Conservation (phyloP, 805 yeast genomes). For the Vanderwaltozyma yarrowii region DNA sequence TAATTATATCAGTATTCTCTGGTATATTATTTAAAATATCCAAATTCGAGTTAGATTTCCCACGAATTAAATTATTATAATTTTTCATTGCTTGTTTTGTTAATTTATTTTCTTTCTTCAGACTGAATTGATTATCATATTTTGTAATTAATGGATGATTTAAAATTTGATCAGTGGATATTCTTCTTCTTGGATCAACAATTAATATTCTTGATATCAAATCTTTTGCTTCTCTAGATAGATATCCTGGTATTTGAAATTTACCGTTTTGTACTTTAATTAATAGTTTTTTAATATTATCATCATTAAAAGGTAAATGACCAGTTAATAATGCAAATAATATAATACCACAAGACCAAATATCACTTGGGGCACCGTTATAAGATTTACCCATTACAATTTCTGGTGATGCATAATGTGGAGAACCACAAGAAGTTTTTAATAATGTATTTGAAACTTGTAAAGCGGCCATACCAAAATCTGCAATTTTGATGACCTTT, state of each 20-base stretch:
- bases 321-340: slow-evolving; percentile 72
- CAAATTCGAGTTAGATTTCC: slow-evolving; percentile 23
- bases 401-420: slow-evolving; percentile 85
- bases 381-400: slow-evolving; percentile 69
- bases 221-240: slow-evolving; percentile 58
- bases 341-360: slow-evolving; percentile 84
- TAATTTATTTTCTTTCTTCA: slow-evolving; percentile 16
- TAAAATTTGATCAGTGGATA: slow-evolving; percentile 56
- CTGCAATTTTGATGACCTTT: slow-evolving; percentile 67
- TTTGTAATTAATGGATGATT: slow-evolving; percentile 71
- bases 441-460: slow-evolving; percentile 60
- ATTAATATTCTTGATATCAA: slow-evolving; percentile 55
- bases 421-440: slow-evolving; percentile 80
- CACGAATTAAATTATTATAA: slow-evolving; percentile 4
- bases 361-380: slow-evolving; percentile 78
- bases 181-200: slow-evolving; percentile 61
- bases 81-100: slow-evolving; percentile 5
- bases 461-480: slow-evolving; percentile 84
- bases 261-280: slow-evolving; percentile 69
- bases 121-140: slow-evolving; percentile 32
- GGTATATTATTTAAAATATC: slow-evolving; percentile 13
- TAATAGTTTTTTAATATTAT: slow-evolving; percentile 58
- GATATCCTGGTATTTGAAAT: slow-evolving; percentile 58
- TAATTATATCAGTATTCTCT: slow-evolving; percentile 8
- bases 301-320: slow-evolving; percentile 76